phyloP scores from a whole-genome alignment of 2,329 filamentous ascomycete genomes.

The Nemania sp. region DNA sequence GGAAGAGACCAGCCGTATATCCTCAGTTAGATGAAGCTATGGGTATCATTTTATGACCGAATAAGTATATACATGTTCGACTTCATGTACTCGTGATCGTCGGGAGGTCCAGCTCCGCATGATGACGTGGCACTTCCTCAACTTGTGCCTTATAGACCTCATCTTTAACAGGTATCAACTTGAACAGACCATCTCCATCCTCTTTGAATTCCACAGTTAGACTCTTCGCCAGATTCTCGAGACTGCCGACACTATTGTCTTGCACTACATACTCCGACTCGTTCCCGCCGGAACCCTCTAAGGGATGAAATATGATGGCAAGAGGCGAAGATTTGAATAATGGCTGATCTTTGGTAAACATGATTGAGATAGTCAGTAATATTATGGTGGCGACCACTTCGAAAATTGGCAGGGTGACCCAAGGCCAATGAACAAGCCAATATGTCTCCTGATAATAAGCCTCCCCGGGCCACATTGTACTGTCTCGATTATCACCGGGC shows the following conservation, averaged over 20 bases:
- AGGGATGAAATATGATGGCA: background rate
- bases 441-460: slow-evolving; percentile 34
- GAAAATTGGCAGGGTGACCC: slow-evolving; percentile 35
- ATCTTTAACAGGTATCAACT: background rate
- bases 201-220: slow-evolving; percentile 4
- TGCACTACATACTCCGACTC: background rate
- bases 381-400: slow-evolving; percentile 3
- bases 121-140: no score
- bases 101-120: no score
- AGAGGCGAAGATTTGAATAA: background rate
- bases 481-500: slow-evolving; percentile 24
- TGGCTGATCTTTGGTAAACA: background rate
- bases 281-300: background rate
- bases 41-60: no score
- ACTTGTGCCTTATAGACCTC: no score
- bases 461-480: slow-evolving; percentile 22
- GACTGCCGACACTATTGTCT: background rate
- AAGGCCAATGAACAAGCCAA: slow-evolving; percentile 39
- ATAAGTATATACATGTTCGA: no score
- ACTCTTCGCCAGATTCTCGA: background rate
- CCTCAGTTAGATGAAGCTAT: no score
- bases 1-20: no score
- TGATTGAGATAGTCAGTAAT: background rate
- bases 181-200: background rate
- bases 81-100: no score